phyloP scores from a whole-genome alignment of 495 filamentous ascomycete species.

The Melanomma pulvis-pyrius region DNA sequence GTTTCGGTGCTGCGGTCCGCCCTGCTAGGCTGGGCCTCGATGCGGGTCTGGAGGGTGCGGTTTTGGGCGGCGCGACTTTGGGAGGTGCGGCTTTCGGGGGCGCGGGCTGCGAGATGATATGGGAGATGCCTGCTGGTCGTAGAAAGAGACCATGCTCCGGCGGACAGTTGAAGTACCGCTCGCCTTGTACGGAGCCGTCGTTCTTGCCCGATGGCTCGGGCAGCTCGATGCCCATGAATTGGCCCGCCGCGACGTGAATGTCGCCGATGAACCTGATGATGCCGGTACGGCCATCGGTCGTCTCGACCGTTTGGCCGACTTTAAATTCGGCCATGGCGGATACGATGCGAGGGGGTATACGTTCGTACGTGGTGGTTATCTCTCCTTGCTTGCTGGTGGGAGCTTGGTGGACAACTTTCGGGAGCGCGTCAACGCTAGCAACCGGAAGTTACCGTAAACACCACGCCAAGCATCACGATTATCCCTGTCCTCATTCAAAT shows the following conservation, averaged over 20 bases:
- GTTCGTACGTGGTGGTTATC: neutral
- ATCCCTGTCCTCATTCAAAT: neutral
- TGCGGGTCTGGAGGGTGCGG: conserved; percentile 40
- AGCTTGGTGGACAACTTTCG: neutral
- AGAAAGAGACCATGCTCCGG: conserved; percentile 88
- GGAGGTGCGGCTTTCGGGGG: no score
- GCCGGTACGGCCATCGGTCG: conserved; percentile 74
- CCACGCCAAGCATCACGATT: neutral
- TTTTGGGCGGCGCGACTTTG: conserved; percentile 47
- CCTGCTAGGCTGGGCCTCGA: neutral
- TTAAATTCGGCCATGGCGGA: conserved; percentile 41
- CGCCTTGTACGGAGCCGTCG: conserved; percentile 86
- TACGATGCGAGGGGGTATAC: conserved; percentile 3
- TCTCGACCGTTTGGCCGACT: conserved; percentile 64
- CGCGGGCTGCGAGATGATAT: conserved; percentile 58
- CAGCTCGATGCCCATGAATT: conserved; percentile 91
- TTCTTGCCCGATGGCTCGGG: conserved; percentile 87
- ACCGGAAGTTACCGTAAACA: neutral
- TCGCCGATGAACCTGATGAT: conserved; percentile 79
- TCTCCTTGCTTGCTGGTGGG: neutral
- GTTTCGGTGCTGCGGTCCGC: neutral
- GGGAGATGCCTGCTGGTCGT: conserved; percentile 60
- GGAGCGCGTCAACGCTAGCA: neutral
- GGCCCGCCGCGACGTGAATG: conserved; percentile 76
- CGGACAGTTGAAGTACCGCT: conserved; percentile 86